A percentile compares a stretch with the other conserved stretches of the same genome.
Evolutionary conservation across 257 asterid genomes (phyloP).

Genomic region (Fraxinus pennsylvanica): DNA sequence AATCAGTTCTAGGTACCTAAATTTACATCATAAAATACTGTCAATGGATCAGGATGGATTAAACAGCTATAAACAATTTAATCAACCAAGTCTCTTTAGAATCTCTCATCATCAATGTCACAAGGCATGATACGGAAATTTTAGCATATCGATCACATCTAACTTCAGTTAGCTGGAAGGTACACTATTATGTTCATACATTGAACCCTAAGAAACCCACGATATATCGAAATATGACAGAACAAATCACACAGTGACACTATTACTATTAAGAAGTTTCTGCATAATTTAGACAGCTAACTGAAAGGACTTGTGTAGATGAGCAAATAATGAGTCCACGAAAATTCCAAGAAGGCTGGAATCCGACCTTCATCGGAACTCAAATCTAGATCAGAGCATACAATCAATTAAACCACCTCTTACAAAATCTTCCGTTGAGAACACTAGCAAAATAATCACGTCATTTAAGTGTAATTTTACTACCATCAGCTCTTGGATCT

Average conservation of each 20-base stretch:
- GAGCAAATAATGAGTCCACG: neutral
- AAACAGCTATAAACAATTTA: neutral
- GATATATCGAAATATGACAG: neutral
- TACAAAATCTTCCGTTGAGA: constrained; percentile 19
- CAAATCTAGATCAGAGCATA: neutral
- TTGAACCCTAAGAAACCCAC: neutral
- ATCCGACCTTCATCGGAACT: neutral
- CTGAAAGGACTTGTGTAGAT: neutral
- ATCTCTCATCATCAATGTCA: neutral
- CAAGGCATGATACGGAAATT: neutral
- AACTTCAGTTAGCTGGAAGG: neutral
- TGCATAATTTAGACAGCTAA: neutral
- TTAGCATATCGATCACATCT: neutral
- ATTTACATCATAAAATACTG: neutral
- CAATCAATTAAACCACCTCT: constrained; percentile 11
- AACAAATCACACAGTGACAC: neutral
- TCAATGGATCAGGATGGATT: neutral
- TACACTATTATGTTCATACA: neutral
- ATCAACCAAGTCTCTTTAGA: neutral
- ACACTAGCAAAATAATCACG: neutral
- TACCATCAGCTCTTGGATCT: neutral
- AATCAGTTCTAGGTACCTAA: neutral
- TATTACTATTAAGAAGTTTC: neutral
- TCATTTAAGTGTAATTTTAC: neutral
- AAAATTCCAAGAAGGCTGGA: neutral